Base-by-base conservation (phyloP, 75 land plant genomes). In the Pinus taeda region DNA sequence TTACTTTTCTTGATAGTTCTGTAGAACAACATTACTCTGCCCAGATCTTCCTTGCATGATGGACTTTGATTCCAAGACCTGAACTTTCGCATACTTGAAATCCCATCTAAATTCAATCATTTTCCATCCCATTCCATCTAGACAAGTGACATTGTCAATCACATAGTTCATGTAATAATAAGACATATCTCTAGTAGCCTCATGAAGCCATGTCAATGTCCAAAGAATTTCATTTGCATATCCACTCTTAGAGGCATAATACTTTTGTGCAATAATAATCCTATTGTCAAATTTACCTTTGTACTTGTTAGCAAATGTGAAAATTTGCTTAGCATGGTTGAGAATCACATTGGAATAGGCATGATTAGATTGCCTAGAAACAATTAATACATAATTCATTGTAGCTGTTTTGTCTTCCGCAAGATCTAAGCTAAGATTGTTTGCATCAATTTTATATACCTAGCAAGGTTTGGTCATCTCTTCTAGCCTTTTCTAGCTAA, bases 401-500 rank as follows among this genome's bases (percentile, higher is more conserved):
- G 92, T 89, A 7, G 89, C 92, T 3, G 92, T 89, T 37, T 87
- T 89, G 75, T 90, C 92, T 4, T 82, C 92, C 11, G 93, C 93
- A 59, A 91, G 78, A 71, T 91, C 93, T 6, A 42, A 42, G 4
- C 45, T 42, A 42, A 6, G 45, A 42, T 42, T 42, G 6, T 42
- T 42, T 42, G 45, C 45, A 42, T 42, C 45, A 42, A 42, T 42
- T 42, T 3, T 6, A 42, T 42, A 42, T 42, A 4, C 45, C 0
- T 42, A 42, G 45, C 45, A 4, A 42, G 45, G 5, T 6, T 0
- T 42, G 45, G 45, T 42, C 45, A 42, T 42, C 4, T 42, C 45
- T 42, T 42, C 45, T 4, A 0, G 4, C 45, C 6, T 42, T 42
- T 42, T 0, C 45, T 0, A 42, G 0, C 0, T 42, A 42, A 4